Percentiles rank a stretch among this genome's conserved stretches.
Conservation (phyloP, 495 filamentous ascomycete species). For the Neurospora intermedia region DNA sequence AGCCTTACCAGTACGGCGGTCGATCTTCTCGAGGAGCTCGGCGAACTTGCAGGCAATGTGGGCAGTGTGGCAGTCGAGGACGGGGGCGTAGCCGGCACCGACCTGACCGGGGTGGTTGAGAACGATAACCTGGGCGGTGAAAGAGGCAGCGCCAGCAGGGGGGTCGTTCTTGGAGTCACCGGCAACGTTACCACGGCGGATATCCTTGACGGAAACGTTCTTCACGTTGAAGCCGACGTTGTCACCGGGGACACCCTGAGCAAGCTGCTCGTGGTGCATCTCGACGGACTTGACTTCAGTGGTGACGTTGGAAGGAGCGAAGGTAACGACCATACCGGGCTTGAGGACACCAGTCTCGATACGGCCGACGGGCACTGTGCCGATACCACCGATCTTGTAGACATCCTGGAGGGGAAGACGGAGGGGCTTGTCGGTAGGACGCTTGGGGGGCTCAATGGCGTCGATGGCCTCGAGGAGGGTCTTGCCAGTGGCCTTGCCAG, state of each 20-base stretch:
- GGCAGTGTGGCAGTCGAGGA: conserved; percentile 98
- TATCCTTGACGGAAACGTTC: conserved; percentile 99
- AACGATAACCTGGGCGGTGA: conserved; percentile 99
- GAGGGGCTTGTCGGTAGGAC: conserved; percentile 95
- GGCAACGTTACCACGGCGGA: conserved; percentile 99
- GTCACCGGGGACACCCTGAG: conserved; percentile 93
- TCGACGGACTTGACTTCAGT: conserved; percentile 99
- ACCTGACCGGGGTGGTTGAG: conserved; percentile 99
- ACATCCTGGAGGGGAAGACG: conserved; percentile 99
- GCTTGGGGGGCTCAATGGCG: conserved; percentile 82
- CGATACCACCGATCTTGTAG: conserved; percentile 99
- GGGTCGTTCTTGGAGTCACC: conserved; percentile 99
- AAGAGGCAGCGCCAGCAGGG: conserved; percentile 73
- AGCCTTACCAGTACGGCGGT: conserved; percentile 98
- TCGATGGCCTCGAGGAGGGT: conserved; percentile 99
- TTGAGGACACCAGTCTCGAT: conserved; percentile 98
- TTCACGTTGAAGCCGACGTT: conserved; percentile 99
- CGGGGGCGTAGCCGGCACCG: conserved; percentile 96
- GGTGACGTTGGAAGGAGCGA: conserved; percentile 95
- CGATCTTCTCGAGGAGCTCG: conserved; percentile 98
- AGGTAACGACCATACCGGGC: conserved; percentile 95
- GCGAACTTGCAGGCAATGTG: conserved; percentile 99
- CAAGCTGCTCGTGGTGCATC: conserved; percentile 99
- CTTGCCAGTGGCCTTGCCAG: conserved; percentile 80
- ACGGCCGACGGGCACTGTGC: conserved; percentile 98